Evolutionary conservation across 306 rosid genomes (phyloP), one percentile per base, ranked within the genome.

Genomic region (Cicer chorassanicum): DNA sequence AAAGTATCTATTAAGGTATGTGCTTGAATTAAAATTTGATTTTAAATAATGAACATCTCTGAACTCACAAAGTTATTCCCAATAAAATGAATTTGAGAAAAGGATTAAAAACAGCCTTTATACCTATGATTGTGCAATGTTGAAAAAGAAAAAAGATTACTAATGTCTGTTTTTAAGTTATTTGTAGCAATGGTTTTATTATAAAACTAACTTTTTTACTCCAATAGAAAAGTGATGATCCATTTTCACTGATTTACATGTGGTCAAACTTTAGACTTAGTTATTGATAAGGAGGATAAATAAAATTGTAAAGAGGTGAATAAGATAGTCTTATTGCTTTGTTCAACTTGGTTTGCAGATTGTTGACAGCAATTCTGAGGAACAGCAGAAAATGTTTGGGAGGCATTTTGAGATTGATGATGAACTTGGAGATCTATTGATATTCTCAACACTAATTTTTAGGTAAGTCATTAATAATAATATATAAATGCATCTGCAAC

Each of bases 371-470:
- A 87, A 84, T 77, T 15, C 97, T 14, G 99, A 94, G 75, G 99
- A 94, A 75, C 99, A 94, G 79, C 99, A 94, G 56, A 92, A 92
- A 68, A 92, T 94, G 98, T 89, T 21, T 46, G 97, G 99, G 62
- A 85, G 99, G 85, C 99, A 94, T 80, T 94, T 94, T 86, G 99
- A 92, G 77, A 65, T 89, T 15, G 93, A 92, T 13, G 98, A 92
- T 79, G 95, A 94, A 72, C 99, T 94, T 86, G 97, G 87, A 90
- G 64, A 75, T 94, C 99, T 0, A 92, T 94, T 77, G 98, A 94
- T 64, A 19, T 92, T 14, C 97, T 92, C 34, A 94, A 94, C 82
- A 6, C 88, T 66, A 84, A 89, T 74, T 94, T 92, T 68, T 88
- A 96, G 91, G 99, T 94, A 83, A 81, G 96, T 73, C 64, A 45